Evolutionary conservation across 2,329 filamentous ascomycete genomes (phyloP).

Genomic region (Pseudogymnoascus sp.): DNA sequence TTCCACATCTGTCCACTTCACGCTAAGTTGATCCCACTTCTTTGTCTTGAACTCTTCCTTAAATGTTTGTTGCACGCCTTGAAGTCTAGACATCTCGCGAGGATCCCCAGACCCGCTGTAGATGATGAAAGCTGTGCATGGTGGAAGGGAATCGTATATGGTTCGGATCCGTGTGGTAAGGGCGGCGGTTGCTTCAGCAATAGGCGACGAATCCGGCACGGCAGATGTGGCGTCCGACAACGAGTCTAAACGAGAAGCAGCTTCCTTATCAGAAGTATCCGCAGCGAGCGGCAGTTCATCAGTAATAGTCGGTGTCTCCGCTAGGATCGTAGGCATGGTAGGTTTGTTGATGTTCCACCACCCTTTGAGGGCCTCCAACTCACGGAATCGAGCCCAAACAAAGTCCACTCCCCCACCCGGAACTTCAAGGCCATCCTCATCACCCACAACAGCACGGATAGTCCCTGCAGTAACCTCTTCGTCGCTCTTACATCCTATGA

Average conservation of each 20-base stretch:
- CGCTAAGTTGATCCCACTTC: constrained; percentile 60
- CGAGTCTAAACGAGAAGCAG: background rate
- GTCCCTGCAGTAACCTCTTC: constrained; percentile 50
- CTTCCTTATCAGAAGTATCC: background rate
- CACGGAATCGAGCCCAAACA: constrained; percentile 58
- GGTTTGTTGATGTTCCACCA: constrained; percentile 57
- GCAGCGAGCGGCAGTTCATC: constrained; percentile 10
- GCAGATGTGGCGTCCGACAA: background rate
- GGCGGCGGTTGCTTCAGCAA: constrained; percentile 18
- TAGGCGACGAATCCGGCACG: constrained; percentile 9
- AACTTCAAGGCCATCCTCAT: constrained; percentile 50
- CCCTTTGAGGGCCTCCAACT: constrained; percentile 57
- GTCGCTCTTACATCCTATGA: constrained; percentile 52
- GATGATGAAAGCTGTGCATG: constrained; percentile 58
- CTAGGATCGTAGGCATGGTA: constrained; percentile 12
- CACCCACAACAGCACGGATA: constrained; percentile 52
- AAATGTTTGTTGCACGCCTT: constrained; percentile 53
- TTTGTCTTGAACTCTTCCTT: constrained; percentile 58
- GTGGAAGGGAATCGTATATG: constrained; percentile 52
- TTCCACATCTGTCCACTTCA: constrained; percentile 62
- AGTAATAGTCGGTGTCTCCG: constrained; percentile 11
- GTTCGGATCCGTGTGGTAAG: constrained; percentile 41
- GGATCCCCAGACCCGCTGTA: constrained; percentile 62
- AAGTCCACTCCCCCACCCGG: constrained; percentile 57
- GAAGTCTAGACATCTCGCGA: constrained; percentile 56